Evolutionary conservation across 75 land plant species (phyloP), one percentile per base, ranked within the genome.

Genomic region (Adiantum capillusveneris): DNA sequence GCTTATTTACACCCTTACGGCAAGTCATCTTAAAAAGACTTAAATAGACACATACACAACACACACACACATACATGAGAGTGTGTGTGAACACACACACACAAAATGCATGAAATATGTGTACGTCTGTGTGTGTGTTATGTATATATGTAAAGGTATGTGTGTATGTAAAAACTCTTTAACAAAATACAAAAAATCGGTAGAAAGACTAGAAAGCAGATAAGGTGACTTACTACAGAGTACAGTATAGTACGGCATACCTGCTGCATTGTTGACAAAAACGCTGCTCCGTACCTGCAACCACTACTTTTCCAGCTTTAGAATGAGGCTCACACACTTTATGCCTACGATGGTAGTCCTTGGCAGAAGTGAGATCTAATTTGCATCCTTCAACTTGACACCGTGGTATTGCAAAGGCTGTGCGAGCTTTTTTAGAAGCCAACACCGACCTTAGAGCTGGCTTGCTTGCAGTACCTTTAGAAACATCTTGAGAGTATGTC

Each of bases 261-360:
- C 89, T 78, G 72, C 84, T 79, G 54, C 90, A 86, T 51, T 86
- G 90, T 52, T 86, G 90, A 54, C 90, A 86, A 39, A 86, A 86
- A 1, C 90, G 60, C 58, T 81, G 85, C 56, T 75, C 75, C 17
- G 49, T 37, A 6, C 85, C 85, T 11, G 53, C 66, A 22, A 76
- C 80, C 2, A 71, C 51, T 0, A 75, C 85, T 25, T 56, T 78
- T 9, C 81, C 69, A 29, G 83, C 80, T 53, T 84, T 84, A 11
- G 87, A 80, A 59, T 84, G 87, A 55, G 62, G 53, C 65, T 84
- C 87, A 53, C 87, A 84, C 12, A 84, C 87, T 59, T 75, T 84
- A 57, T 84, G 87, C 44, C 83, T 58, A 44, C 74, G 60, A 54
- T 86, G 85, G 37, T 86, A 86, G 25, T 81, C 77, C 73, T 82